Evolutionary conservation across 2,329 filamentous ascomycete genomes (phyloP).

Genomic region (Xylariaceae sp.): DNA sequence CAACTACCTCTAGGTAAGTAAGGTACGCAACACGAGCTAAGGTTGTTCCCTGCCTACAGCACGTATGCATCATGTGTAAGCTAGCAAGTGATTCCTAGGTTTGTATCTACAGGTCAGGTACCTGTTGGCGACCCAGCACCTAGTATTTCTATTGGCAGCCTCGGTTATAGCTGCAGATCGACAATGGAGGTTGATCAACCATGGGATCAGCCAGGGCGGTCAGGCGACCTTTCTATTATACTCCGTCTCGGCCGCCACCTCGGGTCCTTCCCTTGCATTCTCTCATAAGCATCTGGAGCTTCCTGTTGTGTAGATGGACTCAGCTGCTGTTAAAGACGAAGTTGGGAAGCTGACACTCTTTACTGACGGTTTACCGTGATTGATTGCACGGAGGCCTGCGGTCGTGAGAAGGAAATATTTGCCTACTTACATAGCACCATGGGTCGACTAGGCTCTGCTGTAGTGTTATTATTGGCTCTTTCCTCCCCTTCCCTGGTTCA

Average conservation of each 20-base stretch:
- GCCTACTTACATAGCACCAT: constrained; percentile 18
- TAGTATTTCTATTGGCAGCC: neutral
- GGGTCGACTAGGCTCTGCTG: constrained; percentile 5
- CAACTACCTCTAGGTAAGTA: too few species aligned
- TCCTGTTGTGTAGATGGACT: neutral
- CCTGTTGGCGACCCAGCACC: neutral
- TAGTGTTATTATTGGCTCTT: constrained; percentile 24
- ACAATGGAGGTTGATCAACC: too few species aligned
- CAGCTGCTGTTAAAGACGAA: neutral
- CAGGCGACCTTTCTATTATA: neutral
- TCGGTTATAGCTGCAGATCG: neutral
- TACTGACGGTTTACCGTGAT: neutral
- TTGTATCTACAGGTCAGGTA: neutral
- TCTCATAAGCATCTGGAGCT: neutral
- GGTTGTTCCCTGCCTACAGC: neutral
- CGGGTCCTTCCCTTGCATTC: neutral
- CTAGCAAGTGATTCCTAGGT: neutral
- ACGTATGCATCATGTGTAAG: too few species aligned
- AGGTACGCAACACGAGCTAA: neutral
- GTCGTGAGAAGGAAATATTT: too few species aligned
- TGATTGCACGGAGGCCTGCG: neutral
- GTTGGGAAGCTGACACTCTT: neutral
- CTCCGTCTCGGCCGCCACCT: neutral
- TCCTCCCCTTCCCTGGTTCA: constrained; percentile 29
- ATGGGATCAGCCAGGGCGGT: neutral